Evolutionary conservation across 768 basidiomycete genomes (phyloP).

Genomic region (Boletus insuetus): DNA sequence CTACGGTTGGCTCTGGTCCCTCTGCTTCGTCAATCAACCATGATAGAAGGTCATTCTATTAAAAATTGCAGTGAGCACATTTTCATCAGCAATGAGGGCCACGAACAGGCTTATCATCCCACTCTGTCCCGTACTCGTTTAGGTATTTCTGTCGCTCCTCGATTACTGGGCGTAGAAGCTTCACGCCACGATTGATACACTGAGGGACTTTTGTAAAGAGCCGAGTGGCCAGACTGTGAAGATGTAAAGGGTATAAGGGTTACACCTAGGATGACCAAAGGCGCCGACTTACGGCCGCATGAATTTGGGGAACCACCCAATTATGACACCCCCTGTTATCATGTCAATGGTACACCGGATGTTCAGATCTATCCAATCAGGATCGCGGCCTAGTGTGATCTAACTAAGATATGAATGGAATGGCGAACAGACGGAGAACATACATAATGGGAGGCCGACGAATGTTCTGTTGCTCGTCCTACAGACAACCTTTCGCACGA

Average conservation of each 20-base stretch:
- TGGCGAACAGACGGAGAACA: not conserved
- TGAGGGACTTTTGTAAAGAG: no score
- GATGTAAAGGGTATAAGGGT: not conserved
- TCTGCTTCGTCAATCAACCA: no score
- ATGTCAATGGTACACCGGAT: conserved; percentile 32
- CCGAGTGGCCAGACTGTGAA: not conserved
- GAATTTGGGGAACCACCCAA: not conserved
- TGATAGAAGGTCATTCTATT: no score
- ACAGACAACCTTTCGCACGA: not conserved
- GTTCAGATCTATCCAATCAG: conserved; percentile 34
- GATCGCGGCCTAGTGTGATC: conserved; percentile 35
- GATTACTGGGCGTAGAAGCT: no score
- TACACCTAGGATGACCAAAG: not conserved
- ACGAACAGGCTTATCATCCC: no score
- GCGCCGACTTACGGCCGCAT: not conserved
- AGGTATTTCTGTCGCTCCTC: no score
- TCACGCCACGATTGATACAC: no score
- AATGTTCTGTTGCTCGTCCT: not conserved
- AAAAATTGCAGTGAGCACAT: no score
- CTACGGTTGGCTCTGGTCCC: no score
- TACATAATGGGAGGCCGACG: conserved; percentile 33
- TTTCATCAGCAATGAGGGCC: no score
- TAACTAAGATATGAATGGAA: not conserved
- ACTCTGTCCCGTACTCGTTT: no score
- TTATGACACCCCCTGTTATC: not conserved